Percentiles rank a stretch among this genome's conserved stretches.
Evolutionary conservation across 2,329 filamentous ascomycete species (phyloP).

Genomic region (Ceratocystis colombiana): DNA sequence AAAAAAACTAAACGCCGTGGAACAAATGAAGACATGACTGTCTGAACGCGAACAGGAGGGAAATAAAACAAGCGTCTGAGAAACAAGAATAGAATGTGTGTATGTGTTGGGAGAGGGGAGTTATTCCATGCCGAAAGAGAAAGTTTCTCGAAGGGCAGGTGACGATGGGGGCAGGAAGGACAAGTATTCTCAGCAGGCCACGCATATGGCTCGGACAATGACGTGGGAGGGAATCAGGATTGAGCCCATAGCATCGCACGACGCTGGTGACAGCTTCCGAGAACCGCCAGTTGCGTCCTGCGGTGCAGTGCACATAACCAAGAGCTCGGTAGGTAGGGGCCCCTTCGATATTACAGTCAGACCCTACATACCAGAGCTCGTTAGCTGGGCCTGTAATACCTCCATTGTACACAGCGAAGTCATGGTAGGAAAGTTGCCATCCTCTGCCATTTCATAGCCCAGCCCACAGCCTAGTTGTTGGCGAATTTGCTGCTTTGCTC

Average conservation of each 20-base stretch:
- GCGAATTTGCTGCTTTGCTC: not conserved
- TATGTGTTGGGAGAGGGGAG: not conserved
- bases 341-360: too few species aligned
- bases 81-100: not conserved
- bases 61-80: not conserved
- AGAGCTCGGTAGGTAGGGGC: too few species aligned
- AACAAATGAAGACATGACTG: slow-evolving; percentile 5
- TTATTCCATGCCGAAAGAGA: not conserved
- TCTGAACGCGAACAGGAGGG: not conserved
- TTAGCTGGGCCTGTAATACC: too few species aligned
- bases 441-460: too few species aligned
- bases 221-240: not conserved
- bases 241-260: not conserved
- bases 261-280: not conserved
- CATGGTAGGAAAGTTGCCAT: too few species aligned
- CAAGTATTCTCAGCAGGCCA: not conserved
- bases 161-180: not conserved
- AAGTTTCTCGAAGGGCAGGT: not conserved
- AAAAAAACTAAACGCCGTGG: slow-evolving; percentile 10
- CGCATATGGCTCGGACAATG: not conserved
- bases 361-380: too few species aligned
- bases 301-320: too few species aligned
- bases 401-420: too few species aligned
- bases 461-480: not conserved
- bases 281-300: too few species aligned